Evolutionary conservation across 805 yeast species (phyloP).

Genomic region (Starmera quercuum): DNA sequence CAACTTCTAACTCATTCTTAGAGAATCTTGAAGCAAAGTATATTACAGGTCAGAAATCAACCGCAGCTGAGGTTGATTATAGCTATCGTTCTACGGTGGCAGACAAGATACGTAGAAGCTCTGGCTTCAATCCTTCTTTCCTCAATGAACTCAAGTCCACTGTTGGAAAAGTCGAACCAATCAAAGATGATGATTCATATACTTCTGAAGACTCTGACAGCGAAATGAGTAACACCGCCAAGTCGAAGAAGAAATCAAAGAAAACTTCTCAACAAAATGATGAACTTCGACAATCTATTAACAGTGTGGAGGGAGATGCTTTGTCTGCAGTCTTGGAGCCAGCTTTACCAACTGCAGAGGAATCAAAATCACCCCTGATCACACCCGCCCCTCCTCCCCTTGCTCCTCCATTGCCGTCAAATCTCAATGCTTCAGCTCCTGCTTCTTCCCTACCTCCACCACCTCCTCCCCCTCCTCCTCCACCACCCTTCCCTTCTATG

Average conservation of each 20-base stretch:
- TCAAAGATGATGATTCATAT: conserved; percentile 8
- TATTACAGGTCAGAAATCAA: conserved; percentile 33
- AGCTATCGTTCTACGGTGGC: conserved; percentile 15
- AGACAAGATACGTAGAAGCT: conserved; percentile 24
- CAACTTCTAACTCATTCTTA: conserved; percentile 17
- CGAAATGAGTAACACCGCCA: too few species aligned
- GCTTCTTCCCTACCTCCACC: conserved; percentile 22
- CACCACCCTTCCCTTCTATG: conserved; percentile 24
- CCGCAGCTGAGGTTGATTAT: conserved; percentile 13
- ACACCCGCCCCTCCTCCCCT: conserved; percentile 28
- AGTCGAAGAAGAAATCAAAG: not conserved
- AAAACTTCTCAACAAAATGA: not conserved
- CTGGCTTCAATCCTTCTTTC: conserved; percentile 38
- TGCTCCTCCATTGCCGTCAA: conserved; percentile 21
- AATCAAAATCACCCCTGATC: too few species aligned
- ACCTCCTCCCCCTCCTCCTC: conserved; percentile 28
- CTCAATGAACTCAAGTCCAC: conserved; percentile 45
- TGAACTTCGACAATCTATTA: too few species aligned
- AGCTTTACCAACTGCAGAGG: too few species aligned
- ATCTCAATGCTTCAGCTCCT: conserved; percentile 25
- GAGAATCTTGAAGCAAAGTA: conserved; percentile 36
- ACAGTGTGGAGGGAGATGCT: too few species aligned
- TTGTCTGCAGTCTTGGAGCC: too few species aligned
- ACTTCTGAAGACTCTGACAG: conserved; percentile 5
- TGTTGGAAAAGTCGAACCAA: conserved; percentile 32